Percentiles rank a stretch among this genome's conserved stretches.
Evolutionary conservation across 768 basidiomycete genomes (phyloP).

Genomic region (Russula earlei): DNA sequence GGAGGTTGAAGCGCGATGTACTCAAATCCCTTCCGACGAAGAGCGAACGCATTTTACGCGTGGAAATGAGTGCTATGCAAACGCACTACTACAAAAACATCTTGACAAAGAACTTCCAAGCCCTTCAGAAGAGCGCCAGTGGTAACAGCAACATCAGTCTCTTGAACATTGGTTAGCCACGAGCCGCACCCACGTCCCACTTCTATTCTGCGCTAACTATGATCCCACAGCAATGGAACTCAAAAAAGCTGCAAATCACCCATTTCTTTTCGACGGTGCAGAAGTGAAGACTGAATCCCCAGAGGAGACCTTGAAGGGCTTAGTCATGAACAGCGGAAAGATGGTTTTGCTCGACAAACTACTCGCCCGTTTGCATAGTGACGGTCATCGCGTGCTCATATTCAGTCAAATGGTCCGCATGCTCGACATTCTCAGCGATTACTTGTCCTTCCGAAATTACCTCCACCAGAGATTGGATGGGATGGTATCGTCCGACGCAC

Average conservation of each 20-base stretch:
- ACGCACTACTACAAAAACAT: slow-evolving; percentile 99
- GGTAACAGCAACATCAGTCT: slow-evolving; percentile 88
- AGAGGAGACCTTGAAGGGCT: slow-evolving; percentile 87
- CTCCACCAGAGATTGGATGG: slow-evolving; percentile 93
- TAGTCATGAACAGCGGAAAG: slow-evolving; percentile 98
- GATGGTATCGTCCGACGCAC: slow-evolving; percentile 83
- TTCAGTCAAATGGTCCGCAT: slow-evolving; percentile 99
- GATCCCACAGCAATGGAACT: slow-evolving; percentile 78
- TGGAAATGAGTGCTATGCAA: slow-evolving; percentile 95
- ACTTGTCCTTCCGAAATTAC: slow-evolving; percentile 85
- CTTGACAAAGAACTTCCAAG: slow-evolving; percentile 92
- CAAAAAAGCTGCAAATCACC: slow-evolving; percentile 98
- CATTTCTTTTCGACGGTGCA: slow-evolving; percentile 95
- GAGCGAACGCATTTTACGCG: slow-evolving; percentile 93
- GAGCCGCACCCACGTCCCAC: not conserved
- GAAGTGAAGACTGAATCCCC: slow-evolving; percentile 51
- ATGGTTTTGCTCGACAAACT: slow-evolving; percentile 98
- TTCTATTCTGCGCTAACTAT: not conserved
- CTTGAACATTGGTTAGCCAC: slow-evolving; percentile 75
- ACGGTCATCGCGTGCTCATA: slow-evolving; percentile 94
- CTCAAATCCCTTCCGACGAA: slow-evolving; percentile 94
- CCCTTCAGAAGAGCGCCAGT: slow-evolving; percentile 80
- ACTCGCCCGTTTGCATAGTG: slow-evolving; percentile 76
- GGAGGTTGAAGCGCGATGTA: slow-evolving; percentile 92
- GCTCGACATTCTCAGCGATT: slow-evolving; percentile 97